Base-by-base conservation (phyloP, 176 grass and related monocot species). In the Paspalum vaginatum region DNA sequence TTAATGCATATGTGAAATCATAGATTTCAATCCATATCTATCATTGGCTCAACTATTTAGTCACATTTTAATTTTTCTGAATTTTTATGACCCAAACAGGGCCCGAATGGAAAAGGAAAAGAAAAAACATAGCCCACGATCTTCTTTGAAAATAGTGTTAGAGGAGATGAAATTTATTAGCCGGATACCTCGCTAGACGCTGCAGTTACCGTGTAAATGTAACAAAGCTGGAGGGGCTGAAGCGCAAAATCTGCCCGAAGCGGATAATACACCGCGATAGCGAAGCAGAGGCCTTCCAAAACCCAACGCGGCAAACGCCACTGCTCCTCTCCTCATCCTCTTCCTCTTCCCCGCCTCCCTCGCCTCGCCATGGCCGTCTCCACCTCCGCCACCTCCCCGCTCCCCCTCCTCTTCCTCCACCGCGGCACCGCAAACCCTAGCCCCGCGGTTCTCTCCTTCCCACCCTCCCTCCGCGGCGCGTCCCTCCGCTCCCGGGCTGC, bases 331-430 rank as follows among this genome's bases (percentile, higher is more conserved):
- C 41, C 79, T 72, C 78, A 21, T 68, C 68, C 65, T 57, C 79
- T 48, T 70, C 21, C 48, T n/a, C n/a, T n/a, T n/a, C 63, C 56
- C 26, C 37, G 32, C 32, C 32, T 39, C 32, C 71, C 15, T 25
- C 14, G 47, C 50, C 7, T 11, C 78, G 83, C 66, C 66, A 89
- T 89, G 88, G 83, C 73, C 78, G 83, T 89, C 50, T 78, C 83
- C 72, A 43, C 64, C 26, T 85, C 83, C 82, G 9, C 87, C 49
- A 37, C 61, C 50, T 67, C 83, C 72, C 39, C 67, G 32, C 60
- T 82, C 21, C 66, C 83, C 0, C 88, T 85, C 72, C 78, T 86
- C 73, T 86, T 72, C 66, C 88, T 86, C 78, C 88, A 78, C 67
- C 78, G 79, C 65, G 45, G 71, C 39, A n/a, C 78, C 12, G 1